Evolutionary conservation across 2,329 filamentous ascomycete species (phyloP), one percentile per base, ranked within the genome.

Genomic region (Albophoma yamanashiensis): DNA sequence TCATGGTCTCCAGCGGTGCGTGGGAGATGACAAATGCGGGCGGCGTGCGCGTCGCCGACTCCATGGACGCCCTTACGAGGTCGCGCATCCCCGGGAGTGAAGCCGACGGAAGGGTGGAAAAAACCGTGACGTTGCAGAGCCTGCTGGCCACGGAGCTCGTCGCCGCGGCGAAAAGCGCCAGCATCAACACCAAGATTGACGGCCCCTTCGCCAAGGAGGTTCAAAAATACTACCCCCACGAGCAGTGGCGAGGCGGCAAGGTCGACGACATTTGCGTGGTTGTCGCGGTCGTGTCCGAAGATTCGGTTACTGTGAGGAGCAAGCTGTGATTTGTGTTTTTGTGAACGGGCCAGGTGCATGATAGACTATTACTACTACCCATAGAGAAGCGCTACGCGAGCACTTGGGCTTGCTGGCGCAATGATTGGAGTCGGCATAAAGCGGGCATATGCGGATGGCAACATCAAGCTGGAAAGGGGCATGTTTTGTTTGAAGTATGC

Each of bases 181-280:
- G 92, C 70, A 74, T 90, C 61, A 92, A 96, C 74, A 83, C 81
- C 56, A 91, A 89, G 68, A 78, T 90, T 58, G 90, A 97, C 71
- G 92, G 93, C 0, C 94, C 94, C 0, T 99, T 99, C 73, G 92
- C 94, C 47, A 96, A 91, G 74, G 92, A 97, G 73, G 91, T 97
- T 25, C 91, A 94, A 71, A 89, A 87, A 69, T 87, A 89, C 69
- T 96, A 90, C 67, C 93, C 94, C 0, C 80, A 87, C 43, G 93
- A 97, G 73, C 84, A 86, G 61, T 99, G 91, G 85, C 86, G 86
- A 61, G 94, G 94, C 61, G 94, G 94, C 58, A 99, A 99, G 74
- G 84, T 95, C 25, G 94, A 99, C 71, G 94, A 99, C 73, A 97
- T 99, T 61, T 93, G 91, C 68, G 91, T 91, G 5, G 79, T 99